Base-by-base conservation (phyloP, 148 eudicot species). In the Salicornia ramosissima region DNA sequence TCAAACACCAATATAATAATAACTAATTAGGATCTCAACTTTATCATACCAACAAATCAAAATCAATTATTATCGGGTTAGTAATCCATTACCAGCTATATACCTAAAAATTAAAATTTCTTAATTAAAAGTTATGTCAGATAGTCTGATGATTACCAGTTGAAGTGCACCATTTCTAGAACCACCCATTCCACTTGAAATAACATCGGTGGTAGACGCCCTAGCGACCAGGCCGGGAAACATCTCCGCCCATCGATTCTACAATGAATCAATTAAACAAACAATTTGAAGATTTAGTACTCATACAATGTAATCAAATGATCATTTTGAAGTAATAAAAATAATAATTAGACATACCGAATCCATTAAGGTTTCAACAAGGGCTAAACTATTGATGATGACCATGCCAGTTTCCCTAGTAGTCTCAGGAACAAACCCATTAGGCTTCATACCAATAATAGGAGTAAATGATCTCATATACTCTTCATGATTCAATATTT, bases 341-440 rank as follows among this genome's bases (percentile, higher is more conserved):
- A 36, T 10, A 0, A 2, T 39, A 26, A 70, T 19, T 45, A 55
- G 6, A 28, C 85, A 81, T 43, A 93, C 98, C 71, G 96, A 78
- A 60, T 93, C 98, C 95, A 93, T 93, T n/a, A 93, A 66, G 0
- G 96, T 93, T 76, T 93, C 96, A 21, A 93, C 98, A n/a, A 93
- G 95, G 53, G 96, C 96, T 71, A 87, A 78, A 50, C 98, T 87
- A 49, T 88, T 93, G 83, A 93, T 90, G 61, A 93, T 93, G 21
- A 90, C 95, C 95, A 88, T 80, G 21, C 92, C 96, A 14, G 82
- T 83, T 81, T 93, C 98, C 64, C 96, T 88, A 5, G 92, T 85
- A 70, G 90, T 92, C 72, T 93, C 98, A 9, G 82, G 69, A 15
- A 88, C 86, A 71, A 78, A 93, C 1, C 90, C 92, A 77, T 84